A percentile compares a stretch with the other conserved stretches of the same genome.
phyloP scores from a whole-genome alignment of 768 basidiomycete genomes.

The Boletus reticuloceps region DNA sequence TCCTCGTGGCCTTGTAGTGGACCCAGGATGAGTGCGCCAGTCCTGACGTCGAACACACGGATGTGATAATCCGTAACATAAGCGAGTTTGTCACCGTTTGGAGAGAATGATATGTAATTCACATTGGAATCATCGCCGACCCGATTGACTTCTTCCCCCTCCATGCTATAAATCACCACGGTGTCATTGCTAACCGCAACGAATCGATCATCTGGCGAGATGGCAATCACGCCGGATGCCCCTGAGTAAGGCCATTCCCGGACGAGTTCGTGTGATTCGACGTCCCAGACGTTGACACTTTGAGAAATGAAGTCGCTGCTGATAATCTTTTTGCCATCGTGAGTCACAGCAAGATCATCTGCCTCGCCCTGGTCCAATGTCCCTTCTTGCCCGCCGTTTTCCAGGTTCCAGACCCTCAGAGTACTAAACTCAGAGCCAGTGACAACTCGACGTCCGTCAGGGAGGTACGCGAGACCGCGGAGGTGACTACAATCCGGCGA shows the following conservation, averaged over 20 bases:
- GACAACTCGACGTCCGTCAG: too few species aligned
- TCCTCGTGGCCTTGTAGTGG: too few species aligned
- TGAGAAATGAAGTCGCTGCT: too few species aligned
- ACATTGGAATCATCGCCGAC: not conserved
- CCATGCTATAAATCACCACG: not conserved
- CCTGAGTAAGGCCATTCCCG: not conserved
- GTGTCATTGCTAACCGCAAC: not conserved
- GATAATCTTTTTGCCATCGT: not conserved
- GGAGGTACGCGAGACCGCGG: too few species aligned
- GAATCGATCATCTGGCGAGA: not conserved
- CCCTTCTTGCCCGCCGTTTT: too few species aligned
- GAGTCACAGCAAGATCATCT: not conserved
- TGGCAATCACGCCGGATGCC: not conserved
- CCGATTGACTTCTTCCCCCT: not conserved
- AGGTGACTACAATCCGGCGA: too few species aligned
- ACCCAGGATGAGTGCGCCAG: too few species aligned
- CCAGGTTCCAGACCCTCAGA: too few species aligned
- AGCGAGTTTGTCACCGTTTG: not conserved
- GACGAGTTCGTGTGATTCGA: not conserved
- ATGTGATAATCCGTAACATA: not conserved
- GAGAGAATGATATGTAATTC: not conserved
- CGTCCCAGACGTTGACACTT: not conserved
- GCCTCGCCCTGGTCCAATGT: too few species aligned
- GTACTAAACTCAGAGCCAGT: too few species aligned
- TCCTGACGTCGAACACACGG: too few species aligned